A percentile compares a stretch with the other conserved stretches of the same genome.
These are phyloP conservation scores for Micromonas pusilla DNA, from an alignment of 139 green algal genomes.

Conservation along the genomic window DNA sequence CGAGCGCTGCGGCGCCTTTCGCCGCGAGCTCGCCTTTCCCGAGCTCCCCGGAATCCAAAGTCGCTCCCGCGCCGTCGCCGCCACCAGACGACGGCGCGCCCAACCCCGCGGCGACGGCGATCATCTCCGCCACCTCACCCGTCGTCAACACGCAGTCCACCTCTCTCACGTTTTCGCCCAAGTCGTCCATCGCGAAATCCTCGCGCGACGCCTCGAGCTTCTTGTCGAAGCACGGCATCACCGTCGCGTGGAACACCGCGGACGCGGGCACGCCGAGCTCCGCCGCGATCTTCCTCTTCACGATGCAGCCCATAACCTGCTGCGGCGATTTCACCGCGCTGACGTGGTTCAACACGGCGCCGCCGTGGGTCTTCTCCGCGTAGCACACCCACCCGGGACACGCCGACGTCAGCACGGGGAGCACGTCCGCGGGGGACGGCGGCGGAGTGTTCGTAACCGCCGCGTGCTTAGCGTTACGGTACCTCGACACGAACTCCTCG, in stretches of 20 bases:
- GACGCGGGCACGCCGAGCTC: neutral
- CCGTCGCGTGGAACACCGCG: constrained; percentile 73
- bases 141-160: constrained; percentile 89
- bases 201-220: constrained; percentile 90
- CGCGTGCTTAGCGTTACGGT: too few relatives aligned
- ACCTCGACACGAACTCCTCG: constrained; percentile 70
- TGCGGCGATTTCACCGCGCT: constrained; percentile 76
- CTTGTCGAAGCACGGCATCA: constrained; percentile 99
- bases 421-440: too few relatives aligned
- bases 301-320: constrained; percentile 75
- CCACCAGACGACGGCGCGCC: too few relatives aligned
- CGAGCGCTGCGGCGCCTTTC: too few relatives aligned
- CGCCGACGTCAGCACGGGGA: constrained; percentile 81
- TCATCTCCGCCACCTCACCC: constrained; percentile 59
- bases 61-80: too few relatives aligned
- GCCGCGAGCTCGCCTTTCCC: too few relatives aligned
- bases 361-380: constrained; percentile 92
- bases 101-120: too few relatives aligned
- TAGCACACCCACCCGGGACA: constrained; percentile 98
- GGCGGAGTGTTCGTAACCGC: too few relatives aligned
- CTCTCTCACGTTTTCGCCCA: constrained; percentile 40
- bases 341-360: constrained; percentile 75
- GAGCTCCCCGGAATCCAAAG: too few relatives aligned
- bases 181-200: constrained; percentile 35
- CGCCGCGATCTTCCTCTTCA: constrained; percentile 64